Percentiles rank a stretch among this genome's conserved stretches.
These are phyloP conservation scores for Rhodotorula sp. DNA, from an alignment of 1,284 basidiomycete species.

Conservation along the genomic window DNA sequence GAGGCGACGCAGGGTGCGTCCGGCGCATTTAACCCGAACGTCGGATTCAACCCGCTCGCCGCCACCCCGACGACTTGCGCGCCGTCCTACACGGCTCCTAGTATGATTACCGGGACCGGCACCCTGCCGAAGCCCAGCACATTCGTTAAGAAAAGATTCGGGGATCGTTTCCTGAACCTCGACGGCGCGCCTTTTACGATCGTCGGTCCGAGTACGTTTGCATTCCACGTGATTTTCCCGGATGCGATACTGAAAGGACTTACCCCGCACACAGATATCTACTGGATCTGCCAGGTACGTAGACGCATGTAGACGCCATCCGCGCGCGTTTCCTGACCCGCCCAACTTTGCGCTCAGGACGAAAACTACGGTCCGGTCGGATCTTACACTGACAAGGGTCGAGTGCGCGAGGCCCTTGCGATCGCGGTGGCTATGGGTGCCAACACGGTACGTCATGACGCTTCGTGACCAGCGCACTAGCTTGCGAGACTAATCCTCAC, in stretches of 20 bases:
- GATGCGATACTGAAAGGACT: not conserved
- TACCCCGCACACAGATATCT: conserved; percentile 14
- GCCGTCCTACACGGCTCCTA: conserved; percentile 21
- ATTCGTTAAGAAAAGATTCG: conserved; percentile 17
- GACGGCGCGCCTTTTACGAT: conserved; percentile 14
- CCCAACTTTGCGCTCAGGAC: not conserved
- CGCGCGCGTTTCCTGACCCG: not conserved
- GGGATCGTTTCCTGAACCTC: conserved; percentile 15
- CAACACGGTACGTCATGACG: conserved; percentile 16
- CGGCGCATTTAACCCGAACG: conserved; percentile 3
- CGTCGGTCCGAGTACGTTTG: conserved; percentile 32
- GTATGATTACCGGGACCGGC: conserved; percentile 35
- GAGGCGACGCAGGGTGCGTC: not conserved
- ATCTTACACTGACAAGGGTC: conserved; percentile 29
- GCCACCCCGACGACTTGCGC: conserved; percentile 28
- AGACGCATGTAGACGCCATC: not conserved
- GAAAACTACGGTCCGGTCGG: conserved; percentile 23
- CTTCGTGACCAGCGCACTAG: not conserved
- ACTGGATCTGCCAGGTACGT: conserved; percentile 28
- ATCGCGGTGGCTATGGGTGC: conserved; percentile 38
- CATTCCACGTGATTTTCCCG: too few relatives aligned
- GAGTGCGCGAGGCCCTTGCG: conserved; percentile 31
- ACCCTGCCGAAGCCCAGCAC: conserved; percentile 32
- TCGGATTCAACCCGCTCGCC: conserved; percentile 10
- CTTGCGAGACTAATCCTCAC: not conserved